These are phyloP conservation scores for Fraxinus pennsylvanica DNA, from an alignment of 257 asterid species.

Conservation along the genomic window DNA sequence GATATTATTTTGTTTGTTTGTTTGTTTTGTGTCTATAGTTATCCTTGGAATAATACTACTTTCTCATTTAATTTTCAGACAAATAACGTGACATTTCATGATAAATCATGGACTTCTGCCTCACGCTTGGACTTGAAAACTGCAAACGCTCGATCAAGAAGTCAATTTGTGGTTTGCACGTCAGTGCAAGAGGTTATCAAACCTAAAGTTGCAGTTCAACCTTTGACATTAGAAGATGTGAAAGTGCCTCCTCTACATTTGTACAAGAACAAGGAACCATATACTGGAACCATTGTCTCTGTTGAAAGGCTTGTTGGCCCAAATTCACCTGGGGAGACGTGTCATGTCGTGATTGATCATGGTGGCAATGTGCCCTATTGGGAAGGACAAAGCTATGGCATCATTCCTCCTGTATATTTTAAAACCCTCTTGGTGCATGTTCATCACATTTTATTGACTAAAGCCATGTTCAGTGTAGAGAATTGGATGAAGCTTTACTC, in stretches of 20 bases:
- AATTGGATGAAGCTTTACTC: too few relatives aligned
- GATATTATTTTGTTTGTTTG: too few relatives aligned
- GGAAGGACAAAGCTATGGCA: constrained; percentile 98
- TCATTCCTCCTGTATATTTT: constrained; percentile 81
- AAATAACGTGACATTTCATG: constrained; percentile 43
- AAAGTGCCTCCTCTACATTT: constrained; percentile 85
- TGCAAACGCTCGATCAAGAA: constrained; percentile 35
- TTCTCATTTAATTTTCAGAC: constrained; percentile 44
- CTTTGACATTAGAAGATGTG: constrained; percentile 74
- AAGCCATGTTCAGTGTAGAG: too few relatives aligned
- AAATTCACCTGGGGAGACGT: constrained; percentile 91
- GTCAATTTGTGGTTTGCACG: constrained; percentile 57
- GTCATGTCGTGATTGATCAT: constrained; percentile 92
- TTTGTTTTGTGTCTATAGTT: background rate
- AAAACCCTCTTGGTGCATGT: background rate
- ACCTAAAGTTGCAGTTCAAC: constrained; percentile 67
- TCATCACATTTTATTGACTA: background rate
- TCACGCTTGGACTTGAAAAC: constrained; percentile 38
- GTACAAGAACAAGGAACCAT: constrained; percentile 80
- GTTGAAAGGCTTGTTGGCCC: constrained; percentile 90
- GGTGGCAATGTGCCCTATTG: constrained; percentile 92
- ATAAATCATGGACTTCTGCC: constrained; percentile 42
- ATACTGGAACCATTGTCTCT: constrained; percentile 74
- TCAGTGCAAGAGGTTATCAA: constrained; percentile 82
- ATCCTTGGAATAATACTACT: background rate